These are phyloP conservation scores for Lasiodiplodia gonubiensis DNA, from an alignment of 2,329 filamentous ascomycete genomes.

Conservation along the genomic window DNA sequence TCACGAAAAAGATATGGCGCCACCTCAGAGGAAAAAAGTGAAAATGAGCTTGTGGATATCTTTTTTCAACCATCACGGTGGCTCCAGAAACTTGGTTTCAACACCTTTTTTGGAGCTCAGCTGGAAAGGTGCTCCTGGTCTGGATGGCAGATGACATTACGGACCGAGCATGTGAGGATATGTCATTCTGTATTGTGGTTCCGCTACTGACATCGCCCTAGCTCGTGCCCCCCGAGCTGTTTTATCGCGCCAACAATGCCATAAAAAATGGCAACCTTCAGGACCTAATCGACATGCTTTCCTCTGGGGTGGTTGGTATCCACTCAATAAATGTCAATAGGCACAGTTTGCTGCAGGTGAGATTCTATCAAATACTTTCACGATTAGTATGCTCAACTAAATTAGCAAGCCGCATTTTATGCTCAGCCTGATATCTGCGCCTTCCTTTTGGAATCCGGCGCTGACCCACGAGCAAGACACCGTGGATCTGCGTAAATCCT, in stretches of 20 bases:
- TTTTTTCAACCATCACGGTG: not conserved
- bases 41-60: not conserved
- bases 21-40: not conserved
- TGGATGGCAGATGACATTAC: not conserved
- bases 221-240: not conserved
- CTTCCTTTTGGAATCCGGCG: not conserved
- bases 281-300: not conserved
- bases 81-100: slow-evolving; percentile 1
- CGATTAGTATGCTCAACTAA: not conserved
- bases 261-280: not conserved
- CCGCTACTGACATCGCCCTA: not conserved
- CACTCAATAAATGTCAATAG: rapidly evolving
- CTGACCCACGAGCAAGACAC: not conserved
- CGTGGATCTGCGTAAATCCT: rapidly evolving
- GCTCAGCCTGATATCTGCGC: not conserved
- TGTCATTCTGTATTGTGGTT: not conserved
- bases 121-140: not conserved
- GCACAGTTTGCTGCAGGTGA: not conserved
- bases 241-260: rapidly evolving
- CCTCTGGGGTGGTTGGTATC: not conserved
- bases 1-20: not conserved
- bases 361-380: not conserved
- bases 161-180: not conserved
- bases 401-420: not conserved
- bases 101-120: not conserved